These are phyloP conservation scores for Eucalyptus shirleyi DNA, from an alignment of 345 rosid species.

Conservation along the genomic window DNA sequence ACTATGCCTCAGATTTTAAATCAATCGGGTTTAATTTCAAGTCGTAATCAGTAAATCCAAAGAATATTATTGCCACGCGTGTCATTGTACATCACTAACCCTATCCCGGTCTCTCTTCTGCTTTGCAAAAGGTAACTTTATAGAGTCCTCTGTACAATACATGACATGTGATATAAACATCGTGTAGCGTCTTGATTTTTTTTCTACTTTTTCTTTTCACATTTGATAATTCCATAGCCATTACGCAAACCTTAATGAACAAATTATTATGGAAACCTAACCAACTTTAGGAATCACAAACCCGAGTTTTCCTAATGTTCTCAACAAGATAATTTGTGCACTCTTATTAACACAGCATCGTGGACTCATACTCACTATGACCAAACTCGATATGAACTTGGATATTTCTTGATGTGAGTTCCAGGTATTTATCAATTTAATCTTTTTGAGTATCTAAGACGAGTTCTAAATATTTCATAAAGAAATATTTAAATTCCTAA, in stretches of 20 bases:
- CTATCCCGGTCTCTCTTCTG: background rate
- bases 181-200: background rate
- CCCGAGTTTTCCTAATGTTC: background rate
- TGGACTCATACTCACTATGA: background rate
- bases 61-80: background rate
- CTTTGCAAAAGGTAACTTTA: background rate
- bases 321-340: background rate
- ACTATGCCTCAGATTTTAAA: background rate
- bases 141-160: background rate
- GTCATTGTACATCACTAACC: background rate
- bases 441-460: background rate
- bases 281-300: background rate
- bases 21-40: background rate
- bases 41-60: background rate
- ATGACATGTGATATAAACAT: background rate
- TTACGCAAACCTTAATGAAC: background rate
- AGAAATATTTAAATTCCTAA: background rate
- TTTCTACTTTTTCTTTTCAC: background rate
- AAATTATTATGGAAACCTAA: background rate
- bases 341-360: background rate
- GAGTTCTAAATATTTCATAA: background rate
- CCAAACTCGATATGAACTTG: background rate
- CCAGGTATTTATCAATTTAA: background rate
- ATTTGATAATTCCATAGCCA: background rate
- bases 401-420: background rate